Base-by-base conservation (phyloP, 768 basidiomycete species). In the Fibroporia radiculosa region DNA sequence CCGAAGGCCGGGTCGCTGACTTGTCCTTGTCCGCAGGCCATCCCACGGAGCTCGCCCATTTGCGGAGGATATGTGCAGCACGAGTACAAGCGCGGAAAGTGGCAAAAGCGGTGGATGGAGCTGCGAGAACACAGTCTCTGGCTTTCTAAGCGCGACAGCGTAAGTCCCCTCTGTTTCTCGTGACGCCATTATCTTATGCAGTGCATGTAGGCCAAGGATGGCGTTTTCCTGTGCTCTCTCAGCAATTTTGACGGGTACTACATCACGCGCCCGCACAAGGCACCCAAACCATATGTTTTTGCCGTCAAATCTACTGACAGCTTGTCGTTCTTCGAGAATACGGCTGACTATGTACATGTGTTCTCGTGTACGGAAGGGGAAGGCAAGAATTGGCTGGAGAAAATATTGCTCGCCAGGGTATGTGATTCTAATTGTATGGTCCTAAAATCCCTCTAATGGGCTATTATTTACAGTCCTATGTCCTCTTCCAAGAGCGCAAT, bases 1-100 rank as follows among this genome's bases (percentile, higher is more conserved):
- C 4, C 19, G 31, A n/a, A 36, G 39, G 24, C 50, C 51, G 47
- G 51, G 25, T 47, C 52, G 19, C 51, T 42, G 35, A 39, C 42
- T 67, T 64, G 65, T 41, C 66, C 68, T 14, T 72, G 6, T 52
- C n/a, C n/a, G n/a, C n/a, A 77, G 73, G 67, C 68, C 20, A 62
- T 80, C 35, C 80, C 78, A 11, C 59, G 66, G 4, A 63, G 62
- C 47, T 66, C 69, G 19, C 70, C 73, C 40, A 61, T 53, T 3
- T 56, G 66, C 49, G 66, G 72, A 31, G 73, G 84, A 5, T 92
- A 81, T 56, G 79, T 97, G 20, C 88, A 97, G 61, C 87, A 82
- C 76, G 90, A 95, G 67, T 71, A 70, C 35, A 97, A 95, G 66
- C 78, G 84, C 48, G 92, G 92, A 27, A 96, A 96, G 64, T 99